Conservation (phyloP, 257 asterid species). For the Echites panduratus region DNA sequence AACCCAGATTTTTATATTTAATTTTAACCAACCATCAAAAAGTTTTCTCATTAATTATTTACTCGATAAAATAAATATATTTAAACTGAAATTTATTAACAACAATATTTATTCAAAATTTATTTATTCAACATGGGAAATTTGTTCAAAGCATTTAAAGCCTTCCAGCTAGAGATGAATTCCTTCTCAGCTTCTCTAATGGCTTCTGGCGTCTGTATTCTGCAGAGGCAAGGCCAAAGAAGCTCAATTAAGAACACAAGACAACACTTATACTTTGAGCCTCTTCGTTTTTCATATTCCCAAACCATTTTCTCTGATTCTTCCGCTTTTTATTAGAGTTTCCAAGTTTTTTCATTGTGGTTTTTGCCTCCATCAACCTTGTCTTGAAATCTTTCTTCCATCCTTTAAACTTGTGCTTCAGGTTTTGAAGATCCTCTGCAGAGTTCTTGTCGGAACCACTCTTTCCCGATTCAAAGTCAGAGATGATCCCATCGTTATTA, state of each 20-base stretch:
- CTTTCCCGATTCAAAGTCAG: constrained; percentile 9
- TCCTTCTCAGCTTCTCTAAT: not conserved
- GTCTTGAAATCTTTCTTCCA: constrained; percentile 62
- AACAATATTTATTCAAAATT: no score
- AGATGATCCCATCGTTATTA: constrained; percentile 10
- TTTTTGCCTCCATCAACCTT: constrained; percentile 43
- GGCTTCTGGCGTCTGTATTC: not conserved
- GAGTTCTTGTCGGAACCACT: constrained; percentile 10
- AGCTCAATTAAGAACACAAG: not conserved
- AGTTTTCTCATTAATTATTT: no score
- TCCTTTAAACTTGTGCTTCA: constrained; percentile 43
- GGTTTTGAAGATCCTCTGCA: constrained; percentile 36
- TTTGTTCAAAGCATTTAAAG: no score
- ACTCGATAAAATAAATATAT: no score
- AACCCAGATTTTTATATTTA: no score
- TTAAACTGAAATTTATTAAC: no score
- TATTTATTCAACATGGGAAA: no score
- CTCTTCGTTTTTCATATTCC: constrained; percentile 18
- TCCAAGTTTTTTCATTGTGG: constrained; percentile 36
- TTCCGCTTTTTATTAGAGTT: constrained; percentile 26
- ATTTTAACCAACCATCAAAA: no score
- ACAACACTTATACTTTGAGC: not conserved
- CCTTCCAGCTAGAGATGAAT: not conserved
- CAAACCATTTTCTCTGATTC: constrained; percentile 54
- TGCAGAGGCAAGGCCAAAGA: not conserved